These are phyloP conservation scores for Glycyrrhiza uralensis DNA, from an alignment of 306 rosid genomes.

Conservation along the genomic window DNA sequence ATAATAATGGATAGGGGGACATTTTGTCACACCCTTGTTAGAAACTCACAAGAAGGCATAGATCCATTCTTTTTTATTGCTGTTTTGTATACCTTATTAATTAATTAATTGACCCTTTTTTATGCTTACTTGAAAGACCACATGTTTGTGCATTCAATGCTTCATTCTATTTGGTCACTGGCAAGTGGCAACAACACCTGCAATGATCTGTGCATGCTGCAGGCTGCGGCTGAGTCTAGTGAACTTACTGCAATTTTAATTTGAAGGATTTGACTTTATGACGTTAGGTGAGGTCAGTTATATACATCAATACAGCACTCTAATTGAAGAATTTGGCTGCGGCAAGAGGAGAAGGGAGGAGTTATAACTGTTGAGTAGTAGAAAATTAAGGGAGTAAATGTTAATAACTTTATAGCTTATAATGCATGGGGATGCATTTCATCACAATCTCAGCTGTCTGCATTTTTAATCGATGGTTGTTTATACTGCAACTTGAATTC, in stretches of 20 bases:
- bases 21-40: not conserved
- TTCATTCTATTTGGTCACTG: not conserved
- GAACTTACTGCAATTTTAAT: not conserved
- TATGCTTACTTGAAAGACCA: not conserved
- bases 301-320: not conserved
- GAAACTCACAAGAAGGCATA: not conserved
- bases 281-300: not conserved
- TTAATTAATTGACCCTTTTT: not conserved
- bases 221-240: not conserved
- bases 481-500: not conserved
- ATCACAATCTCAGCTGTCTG: not conserved
- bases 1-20: not conserved
- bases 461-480: not conserved
- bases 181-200: not conserved
- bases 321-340: not conserved
- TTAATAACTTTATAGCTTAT: not conserved
- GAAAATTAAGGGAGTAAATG: not conserved
- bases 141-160: constrained; percentile 21
- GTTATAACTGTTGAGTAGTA: not conserved
- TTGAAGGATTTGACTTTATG: not conserved
- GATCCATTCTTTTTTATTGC: not conserved
- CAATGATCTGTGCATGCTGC: not conserved
- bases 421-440: not conserved
- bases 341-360: not conserved
- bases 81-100: not conserved